Percentiles rank a stretch among this genome's conserved stretches.
Conservation (phyloP, 208 protist genomes). For the Phytomonas sp. region DNA sequence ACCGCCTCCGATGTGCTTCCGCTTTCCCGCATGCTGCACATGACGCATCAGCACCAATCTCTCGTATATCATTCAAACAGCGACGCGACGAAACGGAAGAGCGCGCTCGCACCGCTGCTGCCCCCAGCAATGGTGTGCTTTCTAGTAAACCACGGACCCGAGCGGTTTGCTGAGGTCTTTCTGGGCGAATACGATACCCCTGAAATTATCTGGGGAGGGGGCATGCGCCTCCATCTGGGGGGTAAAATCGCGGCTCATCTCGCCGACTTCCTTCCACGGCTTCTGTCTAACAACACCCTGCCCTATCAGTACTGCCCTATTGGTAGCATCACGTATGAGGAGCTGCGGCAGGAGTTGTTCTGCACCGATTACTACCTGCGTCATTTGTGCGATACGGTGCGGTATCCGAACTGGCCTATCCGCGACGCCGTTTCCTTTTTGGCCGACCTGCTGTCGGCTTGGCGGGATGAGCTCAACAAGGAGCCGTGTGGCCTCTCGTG, state of each 20-base stretch:
- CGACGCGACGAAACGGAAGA: constrained; percentile 35
- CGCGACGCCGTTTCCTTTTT: constrained; percentile 78
- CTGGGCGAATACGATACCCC: constrained; percentile 93
- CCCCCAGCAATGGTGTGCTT: constrained; percentile 93
- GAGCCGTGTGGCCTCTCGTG: constrained; percentile 60
- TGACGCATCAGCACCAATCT: constrained; percentile 83
- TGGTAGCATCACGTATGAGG: constrained; percentile 73
- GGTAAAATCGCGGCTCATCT: constrained; percentile 90
- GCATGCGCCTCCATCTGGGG: constrained; percentile 88
- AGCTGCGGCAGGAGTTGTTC: constrained; percentile 90
- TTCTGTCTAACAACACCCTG: constrained; percentile 81
- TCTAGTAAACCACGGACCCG: constrained; percentile 84
- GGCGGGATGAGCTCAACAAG: constrained; percentile 83
- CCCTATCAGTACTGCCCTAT: constrained; percentile 93
- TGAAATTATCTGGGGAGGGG: constrained; percentile 91
- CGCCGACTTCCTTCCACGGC: constrained; percentile 87
- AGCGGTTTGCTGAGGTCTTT: constrained; percentile 89
- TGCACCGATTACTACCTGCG: constrained; percentile 93
- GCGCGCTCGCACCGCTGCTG: constrained; percentile 82
- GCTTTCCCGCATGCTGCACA: constrained; percentile 71
- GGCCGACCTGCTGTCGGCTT: constrained; percentile 76
- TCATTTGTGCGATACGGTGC: constrained; percentile 86
- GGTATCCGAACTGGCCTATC: constrained; percentile 92
- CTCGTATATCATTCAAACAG: constrained; percentile 60
- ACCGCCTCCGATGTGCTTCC: constrained; percentile 89